phyloP scores from a whole-genome alignment of 2,329 filamentous ascomycete genomes.

The Colletotrichum scovillei region DNA sequence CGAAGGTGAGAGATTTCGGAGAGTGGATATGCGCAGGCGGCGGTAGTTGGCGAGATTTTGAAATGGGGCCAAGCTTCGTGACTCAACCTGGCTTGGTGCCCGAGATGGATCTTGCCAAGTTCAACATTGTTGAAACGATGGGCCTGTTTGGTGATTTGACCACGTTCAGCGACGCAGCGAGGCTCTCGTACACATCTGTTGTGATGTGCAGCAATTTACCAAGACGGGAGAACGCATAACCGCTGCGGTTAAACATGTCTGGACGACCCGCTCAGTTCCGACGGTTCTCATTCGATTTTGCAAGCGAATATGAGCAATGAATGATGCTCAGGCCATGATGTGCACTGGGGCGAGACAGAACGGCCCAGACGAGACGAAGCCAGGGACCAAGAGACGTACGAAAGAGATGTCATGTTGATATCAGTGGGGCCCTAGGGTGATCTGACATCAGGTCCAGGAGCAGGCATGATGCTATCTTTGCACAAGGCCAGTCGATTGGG shows the following conservation, averaged over 20 bases:
- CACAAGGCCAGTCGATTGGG: conserved; percentile 19
- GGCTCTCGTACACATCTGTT: conserved; percentile 6
- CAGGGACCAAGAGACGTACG: conserved; percentile 12
- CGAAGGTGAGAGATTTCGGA: conserved; percentile 32
- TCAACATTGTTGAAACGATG: conserved; percentile 26
- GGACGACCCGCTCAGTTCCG: conserved; percentile 15
- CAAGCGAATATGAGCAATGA: conserved; percentile 12
- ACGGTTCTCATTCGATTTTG: conserved; percentile 23
- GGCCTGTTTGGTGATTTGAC: conserved; percentile 22
- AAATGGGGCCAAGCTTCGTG: conserved; percentile 28
- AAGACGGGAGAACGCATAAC: neutral
- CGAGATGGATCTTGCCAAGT: conserved; percentile 22
- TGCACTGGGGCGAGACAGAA: conserved; percentile 17
- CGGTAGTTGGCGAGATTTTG: conserved; percentile 31
- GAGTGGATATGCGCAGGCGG: conserved; percentile 25
- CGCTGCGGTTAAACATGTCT: conserved; percentile 6
- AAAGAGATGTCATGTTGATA: conserved; percentile 33
- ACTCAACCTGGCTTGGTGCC: conserved; percentile 29
- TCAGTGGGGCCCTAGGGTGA: conserved; percentile 29
- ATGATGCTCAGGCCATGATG: conserved; percentile 30
- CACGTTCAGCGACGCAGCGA: conserved; percentile 1
- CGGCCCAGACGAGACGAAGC: conserved; percentile 10
- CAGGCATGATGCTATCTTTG: conserved; percentile 30
- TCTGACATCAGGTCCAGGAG: conserved; percentile 24
- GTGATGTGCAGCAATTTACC: neutral